These are phyloP conservation scores for Closterium sp. DNA, from an alignment of 139 green algal genomes.

Conservation along the genomic window DNA sequence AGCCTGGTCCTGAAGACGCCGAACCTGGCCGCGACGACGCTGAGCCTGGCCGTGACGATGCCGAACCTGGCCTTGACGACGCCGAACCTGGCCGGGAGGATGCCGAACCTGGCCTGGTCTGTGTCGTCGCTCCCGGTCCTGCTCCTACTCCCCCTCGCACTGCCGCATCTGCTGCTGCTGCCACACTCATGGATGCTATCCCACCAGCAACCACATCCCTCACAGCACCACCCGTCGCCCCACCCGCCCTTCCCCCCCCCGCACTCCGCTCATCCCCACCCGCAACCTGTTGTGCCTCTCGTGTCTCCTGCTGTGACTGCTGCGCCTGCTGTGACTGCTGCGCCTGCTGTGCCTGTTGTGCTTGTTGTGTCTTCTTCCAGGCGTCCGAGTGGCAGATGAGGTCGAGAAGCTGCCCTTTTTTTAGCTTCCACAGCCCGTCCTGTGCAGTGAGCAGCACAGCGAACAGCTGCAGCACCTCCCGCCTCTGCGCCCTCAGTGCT, in stretches of 20 bases:
- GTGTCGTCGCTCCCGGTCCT: not conserved
- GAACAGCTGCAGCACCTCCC: not conserved
- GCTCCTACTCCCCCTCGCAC: not conserved
- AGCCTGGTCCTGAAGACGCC: too few species aligned
- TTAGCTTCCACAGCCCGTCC: not conserved
- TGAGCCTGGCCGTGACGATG: not conserved
- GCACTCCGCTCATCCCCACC: not conserved
- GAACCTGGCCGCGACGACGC: too few species aligned
- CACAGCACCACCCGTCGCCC: too few species aligned
- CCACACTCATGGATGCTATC: too few species aligned
- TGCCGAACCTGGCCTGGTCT: not conserved
- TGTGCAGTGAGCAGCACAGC: not conserved
- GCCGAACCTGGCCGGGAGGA: not conserved
- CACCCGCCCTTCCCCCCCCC: too few species aligned
- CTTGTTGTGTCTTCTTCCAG: not conserved
- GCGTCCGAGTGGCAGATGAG: not conserved
- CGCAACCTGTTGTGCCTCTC: conserved; percentile 53
- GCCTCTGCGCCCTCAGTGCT: not conserved
- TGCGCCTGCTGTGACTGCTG: conserved; percentile 59
- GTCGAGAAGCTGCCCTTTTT: not conserved
- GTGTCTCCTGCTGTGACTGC: conserved; percentile 47
- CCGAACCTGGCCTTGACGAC: not conserved
- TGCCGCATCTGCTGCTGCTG: not conserved
- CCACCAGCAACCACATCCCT: too few species aligned
- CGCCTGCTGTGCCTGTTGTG: not conserved